A percentile compares a stretch with the other conserved stretches of the same genome.
These are phyloP conservation scores for Xylaria sp. DNA, from an alignment of 2,329 filamentous ascomycete genomes.

Conservation along the genomic window DNA sequence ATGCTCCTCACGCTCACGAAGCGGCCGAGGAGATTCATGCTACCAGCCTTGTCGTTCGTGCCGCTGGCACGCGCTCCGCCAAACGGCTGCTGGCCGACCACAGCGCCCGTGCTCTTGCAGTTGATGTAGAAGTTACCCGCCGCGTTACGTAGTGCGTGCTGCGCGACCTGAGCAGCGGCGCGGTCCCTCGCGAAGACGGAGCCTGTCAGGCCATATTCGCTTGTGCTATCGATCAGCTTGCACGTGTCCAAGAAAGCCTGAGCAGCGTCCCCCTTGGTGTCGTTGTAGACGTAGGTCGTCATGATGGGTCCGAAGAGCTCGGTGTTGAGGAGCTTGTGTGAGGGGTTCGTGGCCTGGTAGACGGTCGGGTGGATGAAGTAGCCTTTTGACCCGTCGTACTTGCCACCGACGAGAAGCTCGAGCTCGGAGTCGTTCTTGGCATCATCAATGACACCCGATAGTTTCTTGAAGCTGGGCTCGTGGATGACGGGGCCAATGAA, in stretches of 20 bases:
- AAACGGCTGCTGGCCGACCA: conserved; percentile 78
- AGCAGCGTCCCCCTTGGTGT: conserved; percentile 60
- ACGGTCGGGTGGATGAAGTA: conserved; percentile 88
- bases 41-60: conserved; percentile 79
- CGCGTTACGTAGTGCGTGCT: conserved; percentile 75
- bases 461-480: conserved; percentile 81
- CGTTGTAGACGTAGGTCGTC: conserved; percentile 79
- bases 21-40: conserved; percentile 68
- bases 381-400: conserved; percentile 79
- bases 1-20: conserved; percentile 75
- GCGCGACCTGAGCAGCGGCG: conserved; percentile 71
- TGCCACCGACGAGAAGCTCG: conserved; percentile 78
- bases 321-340: conserved; percentile 77
- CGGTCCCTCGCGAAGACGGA: conserved; percentile 79
- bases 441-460: conserved; percentile 78
- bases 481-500: conserved; percentile 92
- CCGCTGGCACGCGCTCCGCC: conserved; percentile 74
- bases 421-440: conserved; percentile 81
- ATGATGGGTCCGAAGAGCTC: conserved; percentile 73
- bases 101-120: conserved; percentile 80
- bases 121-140: conserved; percentile 90
- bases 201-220: conserved; percentile 82
- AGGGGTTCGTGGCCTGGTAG: conserved; percentile 77
- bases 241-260: conserved; percentile 68
- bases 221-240: conserved; percentile 74